Percentiles rank a stretch among this genome's conserved stretches.
These are phyloP conservation scores for Botryotinia narcissicola DNA, from an alignment of 2,329 filamentous ascomycete species.

Conservation along the genomic window DNA sequence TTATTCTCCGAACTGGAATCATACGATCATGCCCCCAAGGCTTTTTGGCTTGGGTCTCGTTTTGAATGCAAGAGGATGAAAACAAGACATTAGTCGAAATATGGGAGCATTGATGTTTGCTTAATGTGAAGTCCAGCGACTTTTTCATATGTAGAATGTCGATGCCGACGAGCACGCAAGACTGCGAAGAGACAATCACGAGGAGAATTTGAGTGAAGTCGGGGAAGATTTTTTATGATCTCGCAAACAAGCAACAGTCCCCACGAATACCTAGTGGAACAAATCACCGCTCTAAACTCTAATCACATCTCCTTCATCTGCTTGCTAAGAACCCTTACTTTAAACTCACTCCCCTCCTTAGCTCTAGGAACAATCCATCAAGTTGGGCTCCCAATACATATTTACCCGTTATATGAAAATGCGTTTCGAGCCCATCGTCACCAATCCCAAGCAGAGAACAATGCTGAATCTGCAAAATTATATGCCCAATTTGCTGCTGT, in stretches of 20 bases:
- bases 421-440: constrained; percentile 55
- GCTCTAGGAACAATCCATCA: constrained; percentile 55
- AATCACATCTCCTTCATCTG: neutral
- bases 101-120: neutral
- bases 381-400: constrained; percentile 62
- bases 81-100: neutral
- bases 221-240: too few relatives aligned
- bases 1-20: too few relatives aligned
- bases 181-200: neutral
- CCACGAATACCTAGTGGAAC: neutral
- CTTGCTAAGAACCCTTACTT: neutral
- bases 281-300: neutral
- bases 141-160: neutral
- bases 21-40: neutral
- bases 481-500: constrained; percentile 61
- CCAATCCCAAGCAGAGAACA: constrained; percentile 55
- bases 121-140: neutral
- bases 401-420: constrained; percentile 68
- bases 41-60: neutral
- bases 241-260: neutral
- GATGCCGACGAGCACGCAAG: neutral
- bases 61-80: neutral
- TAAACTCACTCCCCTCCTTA: constrained; percentile 30
- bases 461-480: constrained; percentile 56
- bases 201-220: neutral